These are phyloP conservation scores for Boletus sensibilis DNA, from an alignment of 768 basidiomycete genomes.

Conservation along the genomic window DNA sequence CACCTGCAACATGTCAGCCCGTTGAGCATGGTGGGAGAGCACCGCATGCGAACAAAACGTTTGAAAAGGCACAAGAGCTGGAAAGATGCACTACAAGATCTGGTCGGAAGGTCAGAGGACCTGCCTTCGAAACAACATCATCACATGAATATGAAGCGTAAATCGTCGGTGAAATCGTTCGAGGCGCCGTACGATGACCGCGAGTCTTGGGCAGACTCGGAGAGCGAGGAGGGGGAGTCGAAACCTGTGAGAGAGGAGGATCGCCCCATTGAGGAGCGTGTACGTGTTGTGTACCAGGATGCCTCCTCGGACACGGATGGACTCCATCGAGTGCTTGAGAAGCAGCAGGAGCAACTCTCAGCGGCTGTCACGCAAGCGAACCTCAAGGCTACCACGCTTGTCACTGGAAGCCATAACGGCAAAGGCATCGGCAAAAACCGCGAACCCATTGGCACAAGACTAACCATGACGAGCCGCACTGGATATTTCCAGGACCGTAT, in stretches of 20 bases:
- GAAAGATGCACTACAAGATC: slow-evolving; percentile 55
- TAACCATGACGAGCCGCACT: slow-evolving; percentile 94
- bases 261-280: slow-evolving; percentile 70
- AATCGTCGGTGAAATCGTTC: slow-evolving; percentile 28
- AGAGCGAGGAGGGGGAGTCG: slow-evolving; percentile 49
- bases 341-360: slow-evolving; percentile 51
- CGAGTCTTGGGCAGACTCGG: slow-evolving; percentile 53
- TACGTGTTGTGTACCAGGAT: slow-evolving; percentile 53
- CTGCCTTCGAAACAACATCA: slow-evolving; percentile 9
- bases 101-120: slow-evolving; percentile 42
- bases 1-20: slow-evolving; percentile 90
- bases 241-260: slow-evolving; percentile 61
- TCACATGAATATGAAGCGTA: slow-evolving; percentile 30
- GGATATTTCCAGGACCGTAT: slow-evolving; percentile 94
- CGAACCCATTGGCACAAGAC: slow-evolving; percentile 75
- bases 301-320: slow-evolving; percentile 14
- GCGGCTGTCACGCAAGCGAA: slow-evolving; percentile 52
- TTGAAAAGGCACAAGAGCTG: slow-evolving; percentile 57
- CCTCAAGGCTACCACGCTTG: slow-evolving; percentile 41
- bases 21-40: slow-evolving; percentile 85
- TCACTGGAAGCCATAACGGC: slow-evolving; percentile 30
- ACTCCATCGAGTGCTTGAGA: slow-evolving; percentile 35
- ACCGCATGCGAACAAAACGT: slow-evolving; percentile 36
- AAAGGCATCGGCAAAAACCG: slow-evolving; percentile 37
- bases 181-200: slow-evolving; percentile 40